A percentile compares a stretch with the other conserved stretches of the same genome.
These are phyloP conservation scores for Cladosporium sp. DNA, from an alignment of 2,329 filamentous ascomycete species.

Conservation along the genomic window DNA sequence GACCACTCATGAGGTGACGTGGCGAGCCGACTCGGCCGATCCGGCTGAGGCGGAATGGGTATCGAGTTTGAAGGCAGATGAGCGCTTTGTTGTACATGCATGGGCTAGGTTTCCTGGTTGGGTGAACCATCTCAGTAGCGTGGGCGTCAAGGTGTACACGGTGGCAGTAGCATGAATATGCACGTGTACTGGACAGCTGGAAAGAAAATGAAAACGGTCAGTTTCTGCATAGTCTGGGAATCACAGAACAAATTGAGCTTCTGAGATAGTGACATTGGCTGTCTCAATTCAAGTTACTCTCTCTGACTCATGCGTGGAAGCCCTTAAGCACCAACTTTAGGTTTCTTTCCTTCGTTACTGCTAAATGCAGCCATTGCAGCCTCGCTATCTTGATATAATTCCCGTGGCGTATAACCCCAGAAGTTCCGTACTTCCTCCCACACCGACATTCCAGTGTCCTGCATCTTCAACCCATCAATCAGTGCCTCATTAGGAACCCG, in stretches of 20 bases:
- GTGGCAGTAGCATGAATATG: slow-evolving; percentile 9
- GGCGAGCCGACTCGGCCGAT: slow-evolving; percentile 3
- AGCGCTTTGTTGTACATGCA: slow-evolving; percentile 5
- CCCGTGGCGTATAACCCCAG: neutral
- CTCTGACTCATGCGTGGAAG: too few species aligned
- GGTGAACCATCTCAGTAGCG: slow-evolving; percentile 3
- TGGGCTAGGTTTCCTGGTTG: slow-evolving; percentile 11
- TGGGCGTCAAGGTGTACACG: slow-evolving; percentile 2
- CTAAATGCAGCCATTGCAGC: neutral
- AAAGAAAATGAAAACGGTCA: too few species aligned
- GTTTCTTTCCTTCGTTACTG: too few species aligned
- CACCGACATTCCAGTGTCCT: neutral
- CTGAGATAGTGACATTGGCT: too few species aligned
- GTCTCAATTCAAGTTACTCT: too few species aligned
- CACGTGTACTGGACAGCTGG: too few species aligned
- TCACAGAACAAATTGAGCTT: too few species aligned
- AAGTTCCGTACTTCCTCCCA: neutral
- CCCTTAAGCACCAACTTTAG: too few species aligned
- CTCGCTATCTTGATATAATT: neutral
- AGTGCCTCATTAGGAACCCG: neutral
- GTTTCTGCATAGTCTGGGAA: too few species aligned
- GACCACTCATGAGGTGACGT: neutral
- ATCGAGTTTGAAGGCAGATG: neutral
- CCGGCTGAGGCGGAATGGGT: slow-evolving; percentile 10
- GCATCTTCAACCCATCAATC: neutral